These are phyloP conservation scores for Naganishia kalamii DNA, from an alignment of 768 basidiomycete species.

Conservation along the genomic window DNA sequence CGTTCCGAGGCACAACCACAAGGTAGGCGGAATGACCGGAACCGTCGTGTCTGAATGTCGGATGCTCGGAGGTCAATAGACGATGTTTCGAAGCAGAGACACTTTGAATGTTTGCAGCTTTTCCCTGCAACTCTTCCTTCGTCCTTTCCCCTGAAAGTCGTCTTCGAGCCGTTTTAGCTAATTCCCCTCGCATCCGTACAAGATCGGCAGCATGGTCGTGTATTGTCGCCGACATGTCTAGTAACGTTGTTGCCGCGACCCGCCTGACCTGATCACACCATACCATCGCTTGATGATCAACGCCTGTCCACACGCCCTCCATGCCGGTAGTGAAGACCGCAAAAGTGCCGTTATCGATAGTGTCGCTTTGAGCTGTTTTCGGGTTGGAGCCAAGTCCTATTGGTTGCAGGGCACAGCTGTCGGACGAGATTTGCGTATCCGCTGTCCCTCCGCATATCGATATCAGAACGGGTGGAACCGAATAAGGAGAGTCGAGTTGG, in stretches of 20 bases:
- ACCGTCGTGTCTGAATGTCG: background rate
- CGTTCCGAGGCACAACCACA: background rate
- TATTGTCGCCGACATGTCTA: constrained; percentile 51
- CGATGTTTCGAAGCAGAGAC: background rate
- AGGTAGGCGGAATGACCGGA: background rate
- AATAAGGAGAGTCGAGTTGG: constrained; percentile 49
- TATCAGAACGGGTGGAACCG: constrained; percentile 58
- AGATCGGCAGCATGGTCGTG: background rate
- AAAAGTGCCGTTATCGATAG: constrained; percentile 49
- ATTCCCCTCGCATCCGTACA: background rate
- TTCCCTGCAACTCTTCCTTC: background rate
- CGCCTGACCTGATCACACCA: constrained; percentile 98
- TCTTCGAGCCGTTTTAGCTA: background rate
- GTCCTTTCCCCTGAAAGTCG: constrained; percentile 8
- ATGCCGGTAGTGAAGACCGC: constrained; percentile 74
- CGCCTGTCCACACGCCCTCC: constrained; percentile 88
- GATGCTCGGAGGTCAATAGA: background rate
- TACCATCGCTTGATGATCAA: constrained; percentile 92
- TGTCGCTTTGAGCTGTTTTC: constrained; percentile 47
- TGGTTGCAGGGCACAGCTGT: constrained; percentile 64
- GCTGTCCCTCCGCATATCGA: constrained; percentile 87
- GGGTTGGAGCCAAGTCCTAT: background rate
- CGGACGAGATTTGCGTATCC: constrained; percentile 86
- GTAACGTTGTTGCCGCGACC: constrained; percentile 69
- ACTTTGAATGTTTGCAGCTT: no score